Evolutionary conservation across 2,329 filamentous ascomycete genomes (phyloP).

Genomic region (Parafenestella ontariensis): DNA sequence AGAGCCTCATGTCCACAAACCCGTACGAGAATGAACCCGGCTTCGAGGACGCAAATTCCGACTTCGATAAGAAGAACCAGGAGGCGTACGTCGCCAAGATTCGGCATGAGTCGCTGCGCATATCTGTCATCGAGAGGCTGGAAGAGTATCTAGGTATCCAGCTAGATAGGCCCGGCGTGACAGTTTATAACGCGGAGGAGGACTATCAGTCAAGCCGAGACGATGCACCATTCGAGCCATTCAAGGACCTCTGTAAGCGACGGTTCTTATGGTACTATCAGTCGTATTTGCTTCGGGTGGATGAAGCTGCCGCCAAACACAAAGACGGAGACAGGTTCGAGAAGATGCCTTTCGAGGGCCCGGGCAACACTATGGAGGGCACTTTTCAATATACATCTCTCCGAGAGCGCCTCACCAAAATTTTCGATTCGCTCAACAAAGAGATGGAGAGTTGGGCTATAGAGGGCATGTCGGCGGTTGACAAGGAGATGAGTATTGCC

Average conservation of each 20-base stretch:
- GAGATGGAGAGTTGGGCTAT: slow-evolving; percentile 76
- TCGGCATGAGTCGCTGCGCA: slow-evolving; percentile 84
- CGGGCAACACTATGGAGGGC: slow-evolving; percentile 82
- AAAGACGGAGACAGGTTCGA: slow-evolving; percentile 70
- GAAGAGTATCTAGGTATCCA: slow-evolving; percentile 78
- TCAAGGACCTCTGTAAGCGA: slow-evolving; percentile 87
- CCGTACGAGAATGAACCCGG: slow-evolving; percentile 97
- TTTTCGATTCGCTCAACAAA: slow-evolving; percentile 73
- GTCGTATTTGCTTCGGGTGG: slow-evolving; percentile 77
- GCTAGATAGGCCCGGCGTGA: slow-evolving; percentile 41
- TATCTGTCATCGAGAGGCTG: slow-evolving; percentile 84
- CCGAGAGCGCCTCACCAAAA: slow-evolving; percentile 69
- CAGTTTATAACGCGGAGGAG: slow-evolving; percentile 60
- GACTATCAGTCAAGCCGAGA: slow-evolving; percentile 55
- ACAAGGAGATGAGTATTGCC: slow-evolving; percentile 75
- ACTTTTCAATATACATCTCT: slow-evolving; percentile 82
- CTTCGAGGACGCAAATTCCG: slow-evolving; percentile 76
- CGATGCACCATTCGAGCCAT: slow-evolving; percentile 78
- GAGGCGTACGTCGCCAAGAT: slow-evolving; percentile 86
- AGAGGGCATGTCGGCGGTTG: slow-evolving; percentile 69
- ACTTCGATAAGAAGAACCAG: slow-evolving; percentile 75
- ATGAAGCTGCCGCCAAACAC: slow-evolving; percentile 67
- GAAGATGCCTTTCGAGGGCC: slow-evolving; percentile 87
- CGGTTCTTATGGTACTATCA: slow-evolving; percentile 97
- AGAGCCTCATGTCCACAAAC: slow-evolving; percentile 92